Evolutionary conservation across 768 basidiomycete genomes (phyloP).

Genomic region (Mycena kentingensis): DNA sequence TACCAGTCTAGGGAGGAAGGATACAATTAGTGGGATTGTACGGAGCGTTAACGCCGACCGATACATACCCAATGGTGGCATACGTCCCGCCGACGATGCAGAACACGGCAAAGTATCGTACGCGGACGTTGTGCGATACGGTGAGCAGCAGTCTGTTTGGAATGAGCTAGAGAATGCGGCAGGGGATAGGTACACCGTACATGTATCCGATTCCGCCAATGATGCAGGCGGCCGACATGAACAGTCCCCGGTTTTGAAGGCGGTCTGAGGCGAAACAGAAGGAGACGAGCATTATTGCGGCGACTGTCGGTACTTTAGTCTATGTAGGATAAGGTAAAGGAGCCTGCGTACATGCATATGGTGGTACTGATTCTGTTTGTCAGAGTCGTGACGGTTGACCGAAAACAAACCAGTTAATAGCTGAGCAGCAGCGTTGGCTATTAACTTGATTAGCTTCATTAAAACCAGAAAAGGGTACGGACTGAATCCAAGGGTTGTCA

Average conservation of each 20-base stretch:
- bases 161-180: neutral
- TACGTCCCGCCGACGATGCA: constrained; percentile 79
- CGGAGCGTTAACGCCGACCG: neutral
- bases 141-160: constrained; percentile 42
- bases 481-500: constrained; percentile 74
- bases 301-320: constrained; percentile 35
- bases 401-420: constrained; percentile 49
- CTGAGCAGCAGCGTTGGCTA: constrained; percentile 68
- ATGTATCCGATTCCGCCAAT: constrained; percentile 65
- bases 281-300: constrained; percentile 59
- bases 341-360: constrained; percentile 50
- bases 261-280: constrained; percentile 68
- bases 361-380: constrained; percentile 51
- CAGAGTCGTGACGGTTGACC: neutral
- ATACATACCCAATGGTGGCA: constrained; percentile 59
- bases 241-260: constrained; percentile 58
- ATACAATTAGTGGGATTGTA: neutral
- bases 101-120: constrained; percentile 78
- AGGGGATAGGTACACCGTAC: constrained; percentile 45
- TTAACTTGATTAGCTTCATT: constrained; percentile 9
- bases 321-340: neutral
- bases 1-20: constrained; percentile 35
- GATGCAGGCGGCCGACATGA: constrained; percentile 45
- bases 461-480: constrained; percentile 26
- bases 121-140: constrained; percentile 55